Evolutionary conservation across 257 asterid genomes (phyloP), one percentile per base, ranked within the genome.

Genomic region (Scutellaria barbata): DNA sequence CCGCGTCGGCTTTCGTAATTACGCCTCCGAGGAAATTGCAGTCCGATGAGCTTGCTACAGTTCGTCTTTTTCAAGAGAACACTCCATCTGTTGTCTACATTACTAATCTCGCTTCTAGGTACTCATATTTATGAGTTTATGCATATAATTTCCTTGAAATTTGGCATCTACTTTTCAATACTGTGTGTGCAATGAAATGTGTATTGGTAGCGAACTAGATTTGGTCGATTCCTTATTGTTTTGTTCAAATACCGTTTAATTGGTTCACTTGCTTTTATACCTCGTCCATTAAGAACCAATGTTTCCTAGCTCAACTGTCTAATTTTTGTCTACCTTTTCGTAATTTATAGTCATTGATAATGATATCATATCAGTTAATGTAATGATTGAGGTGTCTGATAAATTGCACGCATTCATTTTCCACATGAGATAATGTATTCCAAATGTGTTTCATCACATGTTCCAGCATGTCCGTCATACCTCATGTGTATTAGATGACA

Each of bases 81-180:
- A 95, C 98, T 40, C 99, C 99, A 9, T 92, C 97, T 3, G 97
- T 95, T 71, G 99, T 90, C 62, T 85, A 88, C 80, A 95, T 95
- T 74, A 95, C 97, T 76, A 95, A 92, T 81, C 94, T 92, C 39
- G 99, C 99, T 25, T 60, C 89, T 16, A 95, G 89, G 99, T 79
- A 58, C 3, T 69, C 10, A 1, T 41, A 16, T 10, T 30, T 73
- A 50, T 37, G 43, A 51, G 0, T 60, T 35, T 45, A 3, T 46
- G 16, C 25, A 4, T n/a, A 42, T 51, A 30, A 4, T 33, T 37
- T 13, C 2, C 10, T 33, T 58, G 25, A 9, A 30, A 10, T 56
- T 55, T 47, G 56, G 46, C 25, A 37, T 43, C 22, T 30, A 30
- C 5, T 14, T 54, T 61, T 8, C 12, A 39, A 60, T 14, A 37